These are phyloP conservation scores for Talaromyces proteolyticus DNA, from an alignment of 495 filamentous ascomycete genomes.

Conservation along the genomic window DNA sequence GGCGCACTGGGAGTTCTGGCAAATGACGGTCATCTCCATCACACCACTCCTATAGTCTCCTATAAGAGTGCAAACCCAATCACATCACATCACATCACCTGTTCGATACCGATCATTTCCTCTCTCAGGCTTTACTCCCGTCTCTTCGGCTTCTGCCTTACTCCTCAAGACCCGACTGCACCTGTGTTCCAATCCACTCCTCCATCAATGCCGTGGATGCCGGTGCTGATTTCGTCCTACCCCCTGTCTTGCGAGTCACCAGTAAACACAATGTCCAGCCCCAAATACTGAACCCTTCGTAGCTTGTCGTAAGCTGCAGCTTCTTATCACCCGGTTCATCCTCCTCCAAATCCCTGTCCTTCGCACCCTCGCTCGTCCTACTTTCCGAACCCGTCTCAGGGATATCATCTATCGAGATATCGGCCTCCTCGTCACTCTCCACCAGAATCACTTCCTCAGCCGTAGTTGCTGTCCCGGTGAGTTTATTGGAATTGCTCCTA, in stretches of 20 bases:
- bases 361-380: slow-evolving; percentile 2
- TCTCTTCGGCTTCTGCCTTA: too few species aligned
- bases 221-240: slow-evolving; percentile 12
- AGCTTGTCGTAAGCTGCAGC: slow-evolving; percentile 71
- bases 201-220: slow-evolving; percentile 67
- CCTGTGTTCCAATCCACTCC: slow-evolving; percentile 82
- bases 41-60: too few species aligned
- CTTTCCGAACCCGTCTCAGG: slow-evolving; percentile 13
- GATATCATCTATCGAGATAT: slow-evolving; percentile 29
- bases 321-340: slow-evolving; percentile 75
- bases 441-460: slow-evolving; percentile 30
- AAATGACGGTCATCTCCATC: too few species aligned
- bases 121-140: too few species aligned
- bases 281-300: slow-evolving; percentile 94
- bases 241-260: slow-evolving; percentile 64
- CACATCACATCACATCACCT: too few species aligned
- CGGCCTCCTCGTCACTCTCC: slow-evolving; percentile 34
- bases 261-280: slow-evolving; percentile 86
- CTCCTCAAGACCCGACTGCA: slow-evolving; percentile 36
- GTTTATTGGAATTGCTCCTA: slow-evolving; percentile 43
- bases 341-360: slow-evolving; percentile 19
- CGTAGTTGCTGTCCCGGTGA: slow-evolving; percentile 42
- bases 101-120: too few species aligned
- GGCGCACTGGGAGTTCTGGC: too few species aligned
- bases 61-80: too few species aligned